These are phyloP conservation scores for Hura crepitans DNA, from an alignment of 441 rosid species.

Conservation along the genomic window DNA sequence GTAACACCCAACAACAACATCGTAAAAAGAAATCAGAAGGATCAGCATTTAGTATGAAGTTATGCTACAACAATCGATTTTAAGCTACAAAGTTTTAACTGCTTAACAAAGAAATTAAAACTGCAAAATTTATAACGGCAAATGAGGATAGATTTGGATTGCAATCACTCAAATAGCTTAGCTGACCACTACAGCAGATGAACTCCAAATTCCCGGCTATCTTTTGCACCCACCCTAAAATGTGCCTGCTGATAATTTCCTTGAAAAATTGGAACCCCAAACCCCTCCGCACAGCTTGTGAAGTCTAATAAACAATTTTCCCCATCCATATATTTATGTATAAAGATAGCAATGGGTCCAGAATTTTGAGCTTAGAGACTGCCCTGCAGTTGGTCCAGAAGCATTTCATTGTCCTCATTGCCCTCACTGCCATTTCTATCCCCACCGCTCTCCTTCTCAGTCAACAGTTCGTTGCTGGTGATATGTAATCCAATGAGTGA, in stretches of 20 bases:
- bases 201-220: background rate
- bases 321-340: background rate
- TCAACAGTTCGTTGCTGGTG: constrained; percentile 7
- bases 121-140: too few relatives aligned
- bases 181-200: too few relatives aligned
- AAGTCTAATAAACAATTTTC: background rate
- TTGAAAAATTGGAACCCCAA: background rate
- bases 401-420: constrained; percentile 26
- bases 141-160: too few relatives aligned
- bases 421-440: constrained; percentile 17
- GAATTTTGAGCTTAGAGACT: constrained; percentile 22
- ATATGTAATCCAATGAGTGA: constrained; percentile 35
- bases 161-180: too few relatives aligned
- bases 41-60: too few relatives aligned
- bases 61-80: too few relatives aligned
- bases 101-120: too few relatives aligned
- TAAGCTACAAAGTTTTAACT: too few relatives aligned
- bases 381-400: constrained; percentile 34
- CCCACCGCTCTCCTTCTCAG: constrained; percentile 14
- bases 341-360: background rate
- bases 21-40: too few relatives aligned
- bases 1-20: too few relatives aligned
- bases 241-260: constrained; percentile 9
- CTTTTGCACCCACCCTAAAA: background rate
- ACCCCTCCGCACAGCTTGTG: background rate